phyloP scores from a whole-genome alignment of 768 basidiomycete genomes.

The Naganishia randhawae region DNA sequence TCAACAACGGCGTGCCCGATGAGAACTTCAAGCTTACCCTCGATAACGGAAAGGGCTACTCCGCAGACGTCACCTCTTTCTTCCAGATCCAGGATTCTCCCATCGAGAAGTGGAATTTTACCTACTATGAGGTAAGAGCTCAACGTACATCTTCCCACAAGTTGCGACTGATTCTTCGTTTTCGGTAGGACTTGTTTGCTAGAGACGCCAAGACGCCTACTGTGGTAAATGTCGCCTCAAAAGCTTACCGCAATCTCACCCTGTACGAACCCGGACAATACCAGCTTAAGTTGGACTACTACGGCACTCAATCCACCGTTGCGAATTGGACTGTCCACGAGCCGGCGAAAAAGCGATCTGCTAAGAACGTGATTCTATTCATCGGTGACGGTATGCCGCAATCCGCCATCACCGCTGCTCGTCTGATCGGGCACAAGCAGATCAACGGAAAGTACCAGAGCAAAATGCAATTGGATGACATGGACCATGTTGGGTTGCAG shows the following conservation, averaged over 20 bases:
- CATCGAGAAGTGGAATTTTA: constrained; percentile 38
- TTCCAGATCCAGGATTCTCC: constrained; percentile 39
- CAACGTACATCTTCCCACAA: neutral
- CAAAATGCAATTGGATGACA: constrained; percentile 20
- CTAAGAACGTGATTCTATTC: constrained; percentile 52
- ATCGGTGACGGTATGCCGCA: constrained; percentile 44
- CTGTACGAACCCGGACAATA: constrained; percentile 49
- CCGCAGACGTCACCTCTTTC: constrained; percentile 40
- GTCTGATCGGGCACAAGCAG: constrained; percentile 52
- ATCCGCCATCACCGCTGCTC: constrained; percentile 47
- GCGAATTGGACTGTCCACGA: constrained; percentile 49
- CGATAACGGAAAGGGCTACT: constrained; percentile 38
- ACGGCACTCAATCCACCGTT: constrained; percentile 42
- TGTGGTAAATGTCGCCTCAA: constrained; percentile 50
- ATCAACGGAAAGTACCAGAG: constrained; percentile 51
- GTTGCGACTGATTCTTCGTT: neutral
- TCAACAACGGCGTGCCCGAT: constrained; percentile 48
- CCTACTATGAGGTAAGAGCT: constrained; percentile 41
- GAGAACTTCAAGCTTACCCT: constrained; percentile 45
- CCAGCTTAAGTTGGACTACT: constrained; percentile 46
- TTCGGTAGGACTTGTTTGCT: constrained; percentile 47
- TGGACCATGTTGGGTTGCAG: constrained; percentile 35
- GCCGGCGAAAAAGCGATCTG: constrained; percentile 38
- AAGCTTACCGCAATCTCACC: constrained; percentile 46
- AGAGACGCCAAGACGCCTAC: constrained; percentile 41